Evolutionary conservation across 257 asterid species (phyloP), one percentile per base, ranked within the genome.

Genomic region (Lantana camara): DNA sequence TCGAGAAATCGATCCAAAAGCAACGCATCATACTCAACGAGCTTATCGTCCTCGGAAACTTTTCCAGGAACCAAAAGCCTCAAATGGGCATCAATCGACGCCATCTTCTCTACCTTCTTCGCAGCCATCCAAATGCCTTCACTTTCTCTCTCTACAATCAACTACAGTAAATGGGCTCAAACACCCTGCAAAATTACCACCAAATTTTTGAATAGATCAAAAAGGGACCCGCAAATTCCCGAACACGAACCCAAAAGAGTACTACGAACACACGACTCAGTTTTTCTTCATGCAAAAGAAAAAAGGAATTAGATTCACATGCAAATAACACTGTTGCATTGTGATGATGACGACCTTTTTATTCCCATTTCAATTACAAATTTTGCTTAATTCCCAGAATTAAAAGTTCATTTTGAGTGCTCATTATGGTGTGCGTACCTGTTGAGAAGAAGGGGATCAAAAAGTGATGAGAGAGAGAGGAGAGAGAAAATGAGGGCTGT

Each of bases 1-100:
- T 83, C 89, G 16, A 83, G 86, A 70, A 83, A 83, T 11, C 89
- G 89, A 80, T 83, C 89, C 80, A 83, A 68, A 52, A 83, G 84
- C 79, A 83, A 63, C 3, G 89, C 89, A 67, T 83, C 89, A 67
- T 83, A 83, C 79, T 83, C 89, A 30, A 83, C 74, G 15, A 83
- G 84, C 69, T 83, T 83, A 48, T 83, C 89, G 63, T 83, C 89
- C 35, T 83, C 89, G 9, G 85, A 82, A 19, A 83, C 83, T 72
- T 80, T 83, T 3, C 74, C 80, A 35, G 89, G 89, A 14, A 79
- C 86, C 81, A 83, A 67, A 47, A 70, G 80, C 80, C 89, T 77
- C 73, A 83, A 21, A 48, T 77, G 86, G 22, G 89, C 89, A 75
- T 83, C 89, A 75, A 83, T 83, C 6, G 89, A 80, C n/a, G 65